A percentile compares a stretch with the other conserved stretches of the same genome.
phyloP scores from a whole-genome alignment of 78 protist species.

The Dictyostelium purpureum region DNA sequence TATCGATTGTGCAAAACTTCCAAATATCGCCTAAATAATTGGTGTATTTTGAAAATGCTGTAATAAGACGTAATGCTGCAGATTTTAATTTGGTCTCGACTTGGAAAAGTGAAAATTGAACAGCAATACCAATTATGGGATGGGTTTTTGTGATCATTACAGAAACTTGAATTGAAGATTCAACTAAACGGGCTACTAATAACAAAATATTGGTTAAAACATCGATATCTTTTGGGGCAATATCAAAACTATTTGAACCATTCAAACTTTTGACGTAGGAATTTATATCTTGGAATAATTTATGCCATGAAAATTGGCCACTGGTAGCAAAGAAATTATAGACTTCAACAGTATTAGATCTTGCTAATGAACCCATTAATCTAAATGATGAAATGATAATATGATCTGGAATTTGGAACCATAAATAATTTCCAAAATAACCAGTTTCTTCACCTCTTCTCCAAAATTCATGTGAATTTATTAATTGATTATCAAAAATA shows the following conservation, averaged over 20 bases:
- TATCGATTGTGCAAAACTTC: constrained; percentile 10
- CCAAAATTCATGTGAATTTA: constrained; percentile 54
- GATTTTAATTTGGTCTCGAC: constrained; percentile 23
- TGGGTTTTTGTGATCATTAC: constrained; percentile 1
- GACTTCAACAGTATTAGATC: constrained; percentile 39
- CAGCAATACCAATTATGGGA: neutral
- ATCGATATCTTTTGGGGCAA: constrained; percentile 26
- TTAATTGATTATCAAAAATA: constrained; percentile 9
- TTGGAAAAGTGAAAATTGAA: constrained; percentile 4
- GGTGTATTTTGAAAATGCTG: constrained; percentile 13
- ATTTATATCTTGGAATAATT: constrained; percentile 9
- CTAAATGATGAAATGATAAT: constrained; percentile 34
- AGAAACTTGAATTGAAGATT: constrained; percentile 3
- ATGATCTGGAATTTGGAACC: constrained; percentile 30
- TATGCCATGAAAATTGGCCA: constrained; percentile 45
- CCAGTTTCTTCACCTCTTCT: neutral
- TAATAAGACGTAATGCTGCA: constrained; percentile 7
- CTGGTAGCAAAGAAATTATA: constrained; percentile 37
- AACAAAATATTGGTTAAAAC: constrained; percentile 21
- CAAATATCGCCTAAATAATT: constrained; percentile 18
- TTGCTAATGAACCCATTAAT: constrained; percentile 44
- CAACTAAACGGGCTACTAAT: constrained; percentile 20
- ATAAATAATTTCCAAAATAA: neutral
- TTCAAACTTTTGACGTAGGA: neutral
- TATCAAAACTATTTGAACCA: neutral